A percentile compares a stretch with the other conserved stretches of the same genome.
These are phyloP conservation scores for Ramaria rubella DNA, from an alignment of 768 basidiomycete species.

Conservation along the genomic window DNA sequence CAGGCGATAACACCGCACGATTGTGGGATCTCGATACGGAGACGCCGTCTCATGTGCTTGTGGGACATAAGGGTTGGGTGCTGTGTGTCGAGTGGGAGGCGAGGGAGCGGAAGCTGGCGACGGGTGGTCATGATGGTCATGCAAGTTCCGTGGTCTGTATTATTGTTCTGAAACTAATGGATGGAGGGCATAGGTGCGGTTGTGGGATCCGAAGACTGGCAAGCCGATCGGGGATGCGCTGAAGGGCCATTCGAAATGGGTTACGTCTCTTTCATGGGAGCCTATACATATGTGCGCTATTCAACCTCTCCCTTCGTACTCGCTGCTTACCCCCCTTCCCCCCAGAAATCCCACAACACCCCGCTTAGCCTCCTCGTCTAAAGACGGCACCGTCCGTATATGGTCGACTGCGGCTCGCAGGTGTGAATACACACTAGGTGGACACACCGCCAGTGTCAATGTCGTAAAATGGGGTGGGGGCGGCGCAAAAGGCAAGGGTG, in stretches of 20 bases:
- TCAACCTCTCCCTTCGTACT: constrained; percentile 1
- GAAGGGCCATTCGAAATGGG: constrained; percentile 94
- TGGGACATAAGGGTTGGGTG: constrained; percentile 94
- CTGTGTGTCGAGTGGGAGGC: constrained; percentile 97
- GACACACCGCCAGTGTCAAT: constrained; percentile 92
- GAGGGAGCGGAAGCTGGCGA: constrained; percentile 82
- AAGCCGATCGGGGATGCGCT: constrained; percentile 83
- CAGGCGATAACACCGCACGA: constrained; percentile 87
- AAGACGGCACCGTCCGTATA: constrained; percentile 92
- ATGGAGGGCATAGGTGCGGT: constrained; percentile 43
- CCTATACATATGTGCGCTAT: constrained; percentile 77
- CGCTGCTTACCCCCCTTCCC: constrained; percentile 8
- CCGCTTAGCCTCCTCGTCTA: constrained; percentile 89
- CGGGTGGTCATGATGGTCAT: constrained; percentile 91
- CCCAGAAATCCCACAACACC: constrained; percentile 71
- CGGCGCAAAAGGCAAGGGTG: constrained; percentile 52
- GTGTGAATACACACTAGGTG: constrained; percentile 80
- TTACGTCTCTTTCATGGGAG: constrained; percentile 93
- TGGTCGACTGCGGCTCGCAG: constrained; percentile 75
- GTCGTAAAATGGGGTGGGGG: constrained; percentile 95
- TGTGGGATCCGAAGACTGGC: constrained; percentile 94
- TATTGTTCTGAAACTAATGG: neutral
- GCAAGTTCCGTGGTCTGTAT: constrained; percentile 36
- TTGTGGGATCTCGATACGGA: constrained; percentile 95
- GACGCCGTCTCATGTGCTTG: constrained; percentile 77